Evolutionary conservation across 352 stramenopile genomes (phyloP), one percentile per base, ranked within the genome.

Genomic region (Pythium catenulatum): DNA sequence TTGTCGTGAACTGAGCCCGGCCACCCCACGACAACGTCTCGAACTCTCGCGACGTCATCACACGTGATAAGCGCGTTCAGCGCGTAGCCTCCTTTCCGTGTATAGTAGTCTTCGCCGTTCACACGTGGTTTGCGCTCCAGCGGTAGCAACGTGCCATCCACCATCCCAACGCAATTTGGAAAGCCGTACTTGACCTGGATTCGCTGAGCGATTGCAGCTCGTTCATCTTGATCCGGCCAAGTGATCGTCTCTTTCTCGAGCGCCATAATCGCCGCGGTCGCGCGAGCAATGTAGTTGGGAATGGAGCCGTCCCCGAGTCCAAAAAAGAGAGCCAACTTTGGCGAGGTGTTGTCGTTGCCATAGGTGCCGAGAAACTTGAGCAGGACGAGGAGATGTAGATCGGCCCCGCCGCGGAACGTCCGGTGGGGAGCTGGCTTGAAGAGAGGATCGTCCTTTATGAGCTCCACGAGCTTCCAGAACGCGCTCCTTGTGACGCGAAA

Each of bases 91-190:
- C 82, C 82, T n/a, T 91, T 91, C 0, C 80, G 41, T 14, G 77
- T 81, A 34, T 83, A 92, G 41, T 91, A 92, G n/a, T 86, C 86
- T 19, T 92, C 80, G 14, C 72, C 80, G 23, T 90, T 81, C 14
- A 61, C 39, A 4, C 17, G 0, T 4, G 83, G 77, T 46, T 87
- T 88, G 30, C 52, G 78, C 13, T 70, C 80, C 1, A 90, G 58
- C 32, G 86, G 86, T 1, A 90, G 39, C 11, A 88, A 58, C 6
- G 81, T 90, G 19, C 81, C 81, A 43, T 90, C 86, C 1, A 86
- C 70, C 17, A 88, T 36, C 2, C 86, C 81, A 11, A 90, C 37
- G 41, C 86, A 90, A 27, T 90, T 86, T 3, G 66, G 41, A 41
- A 88, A 88, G 45, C 66, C 70, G 45, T 69, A 88, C 50, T 79